A percentile compares a stretch with the other conserved stretches of the same genome.
Evolutionary conservation across 163 green algal species (phyloP).

Genomic region (Chloromonas sp.): DNA sequence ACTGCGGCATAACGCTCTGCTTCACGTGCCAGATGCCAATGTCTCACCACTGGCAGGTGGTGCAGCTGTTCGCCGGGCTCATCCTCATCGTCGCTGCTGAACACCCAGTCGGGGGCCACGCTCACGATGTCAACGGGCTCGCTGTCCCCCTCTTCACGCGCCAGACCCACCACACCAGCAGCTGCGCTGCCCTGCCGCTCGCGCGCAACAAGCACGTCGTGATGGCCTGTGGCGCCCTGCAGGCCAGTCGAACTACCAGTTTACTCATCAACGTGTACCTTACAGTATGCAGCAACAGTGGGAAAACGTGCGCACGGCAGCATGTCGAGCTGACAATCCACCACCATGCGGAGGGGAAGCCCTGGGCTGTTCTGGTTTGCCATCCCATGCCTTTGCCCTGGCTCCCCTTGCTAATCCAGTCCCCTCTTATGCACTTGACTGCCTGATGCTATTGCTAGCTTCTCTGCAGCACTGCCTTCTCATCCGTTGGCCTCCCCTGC

Average conservation of each 20-base stretch:
- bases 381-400: background rate
- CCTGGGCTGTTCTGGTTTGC: background rate
- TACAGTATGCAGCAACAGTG: background rate
- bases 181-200: conserved; percentile 4
- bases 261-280: background rate
- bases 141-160: background rate
- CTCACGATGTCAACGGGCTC: conserved; percentile 31
- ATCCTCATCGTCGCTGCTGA: conserved; percentile 40
- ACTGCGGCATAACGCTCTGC: background rate
- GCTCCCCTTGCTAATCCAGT: too few relatives aligned
- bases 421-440: too few relatives aligned
- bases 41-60: conserved; percentile 30
- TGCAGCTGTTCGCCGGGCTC: conserved; percentile 22
- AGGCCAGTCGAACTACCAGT: background rate
- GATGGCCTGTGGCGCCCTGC: conserved; percentile 9
- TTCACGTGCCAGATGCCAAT: too few relatives aligned
- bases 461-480: too few relatives aligned
- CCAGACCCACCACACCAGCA: background rate
- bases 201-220: conserved; percentile 5
- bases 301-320: too few relatives aligned
- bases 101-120: conserved; percentile 16
- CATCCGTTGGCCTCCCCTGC: too few relatives aligned
- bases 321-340: background rate
- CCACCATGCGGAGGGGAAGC: background rate
- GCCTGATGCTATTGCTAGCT: too few relatives aligned